Base-by-base conservation (phyloP, 169 alveolate species). In the Cryptosporidium bovis region DNA sequence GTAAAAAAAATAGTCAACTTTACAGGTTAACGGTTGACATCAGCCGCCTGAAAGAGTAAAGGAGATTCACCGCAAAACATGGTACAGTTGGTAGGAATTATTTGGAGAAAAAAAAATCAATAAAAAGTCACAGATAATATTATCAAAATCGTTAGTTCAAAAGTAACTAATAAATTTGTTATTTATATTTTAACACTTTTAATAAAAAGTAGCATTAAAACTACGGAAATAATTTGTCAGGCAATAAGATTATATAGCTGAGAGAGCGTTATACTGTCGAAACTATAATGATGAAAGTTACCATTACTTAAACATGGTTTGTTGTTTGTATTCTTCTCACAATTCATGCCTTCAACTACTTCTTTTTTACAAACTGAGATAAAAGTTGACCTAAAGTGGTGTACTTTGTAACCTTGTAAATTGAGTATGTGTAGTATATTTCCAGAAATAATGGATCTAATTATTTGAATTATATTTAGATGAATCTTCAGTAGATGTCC, bases 361-460 rank as follows among this genome's bases (percentile, higher is more conserved):
- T 40, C 83, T 5, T 53, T 24, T 7, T 31, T 16, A 3, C 48
- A 33, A 69, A 34, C 6, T 13, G 53, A 27, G 20, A 66, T 34
- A 55, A 69, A 69, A 8, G 83, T 69, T 6, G 83, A 69, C n/a
- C 56, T 69, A 33, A 69, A 69, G 56, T 69, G 66, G 40, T 53
- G 83, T 31, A 34, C 56, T 53, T 36, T 69, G 0, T 64, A 53
- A 24, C 83, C 83, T 31, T 56, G 83, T 34, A 69, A 77, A 77
- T 62, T 62, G 1, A 77, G 50, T 48, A 77, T 77, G 36, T 77
- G 71, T 8, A 77, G 71, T 2, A 77, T 77, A 56, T 77, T 44
- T 16, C 87, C 87, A 3, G 71, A 60, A 3, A 77, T 15, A 24
- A 77, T 77, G 8, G 69, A 77, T 20, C 18, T 77, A 24, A 77